Evolutionary conservation across 192 early-diverging fungal genomes (phyloP), one percentile per base, ranked within the genome.

Genomic region (Martensiomyces pterosporus): DNA sequence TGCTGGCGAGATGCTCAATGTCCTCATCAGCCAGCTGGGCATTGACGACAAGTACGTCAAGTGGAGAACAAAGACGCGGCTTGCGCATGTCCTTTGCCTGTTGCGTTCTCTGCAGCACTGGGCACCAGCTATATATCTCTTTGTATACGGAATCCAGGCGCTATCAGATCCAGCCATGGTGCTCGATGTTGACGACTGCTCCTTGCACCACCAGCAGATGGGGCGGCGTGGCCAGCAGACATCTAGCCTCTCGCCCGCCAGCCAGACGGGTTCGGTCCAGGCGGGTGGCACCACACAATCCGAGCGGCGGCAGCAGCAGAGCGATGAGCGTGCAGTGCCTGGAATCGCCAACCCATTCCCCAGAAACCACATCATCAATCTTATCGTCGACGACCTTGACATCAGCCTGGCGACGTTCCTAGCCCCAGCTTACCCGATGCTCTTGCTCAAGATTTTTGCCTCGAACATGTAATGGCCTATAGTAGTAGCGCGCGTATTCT

Each of bases 361-460:
- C 32, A 49, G 33, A 15, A 75, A 57, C 43, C 71, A 75, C 32
- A 67, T 67, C 18, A 61, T 75, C 35, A 67, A 55, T 29, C 63
- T 67, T 21, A 67, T 75, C 16, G 56, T 58, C 16, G 59, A 53
- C 15, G 63, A 67, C 14, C 25, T 75, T 21, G 71, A 63, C 13
- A 38, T 57, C 43, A 63, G 51, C 12, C 55, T 67, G 34, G 58
- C 63, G 9, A 39, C 59, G 34, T 74, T 74, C 33, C 39, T 74
- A 0, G 71, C 71, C 0, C 71, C 71, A 0, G 64, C 71, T 10
- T 75, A 67, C 45, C 71, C 71, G 12, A 56, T 75, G 51, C 55
- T 75, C 29, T 27, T 73, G 34, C 61, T 73, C n/a, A 72, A 72
- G 49, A 55, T 72, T 4, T 64, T 72, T 56, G 57, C 67, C 13